These are phyloP conservation scores for Ramalina peruviana DNA, from an alignment of 495 filamentous ascomycete genomes.

Conservation along the genomic window DNA sequence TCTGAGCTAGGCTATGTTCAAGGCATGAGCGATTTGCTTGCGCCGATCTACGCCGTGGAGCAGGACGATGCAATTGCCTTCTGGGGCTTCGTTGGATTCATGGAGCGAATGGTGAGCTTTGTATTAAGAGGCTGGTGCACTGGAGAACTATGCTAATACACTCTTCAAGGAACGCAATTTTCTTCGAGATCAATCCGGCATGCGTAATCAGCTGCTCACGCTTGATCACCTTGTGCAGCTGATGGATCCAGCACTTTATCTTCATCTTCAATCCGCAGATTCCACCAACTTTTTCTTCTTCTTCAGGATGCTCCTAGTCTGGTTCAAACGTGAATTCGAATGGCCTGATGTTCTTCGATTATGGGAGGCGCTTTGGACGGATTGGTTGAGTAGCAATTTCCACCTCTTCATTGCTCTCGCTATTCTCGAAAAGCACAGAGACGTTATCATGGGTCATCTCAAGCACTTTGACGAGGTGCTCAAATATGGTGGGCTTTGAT, in stretches of 20 bases:
- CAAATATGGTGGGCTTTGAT: conserved; percentile 66
- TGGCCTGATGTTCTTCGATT: conserved; percentile 76
- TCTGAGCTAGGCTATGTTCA: conserved; percentile 88
- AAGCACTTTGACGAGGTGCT: conserved; percentile 93
- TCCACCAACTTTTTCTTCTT: conserved; percentile 99
- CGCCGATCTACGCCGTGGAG: conserved; percentile 90
- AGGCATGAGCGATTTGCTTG: conserved; percentile 94
- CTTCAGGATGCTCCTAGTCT: conserved; percentile 95
- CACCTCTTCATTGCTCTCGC: conserved; percentile 90
- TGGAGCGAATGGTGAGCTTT: conserved; percentile 67
- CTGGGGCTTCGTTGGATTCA: conserved; percentile 92
- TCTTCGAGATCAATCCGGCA: conserved; percentile 86
- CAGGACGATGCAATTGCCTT: conserved; percentile 96
- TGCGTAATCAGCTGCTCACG: conserved; percentile 79
- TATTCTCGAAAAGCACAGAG: conserved; percentile 87
- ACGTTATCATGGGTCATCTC: conserved; percentile 88
- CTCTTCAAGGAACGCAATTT: conserved; percentile 70
- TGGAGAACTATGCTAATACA: not conserved
- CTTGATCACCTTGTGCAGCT: conserved; percentile 89
- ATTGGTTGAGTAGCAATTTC: conserved; percentile 74
- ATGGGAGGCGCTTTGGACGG: conserved; percentile 93
- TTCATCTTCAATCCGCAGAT: conserved; percentile 78
- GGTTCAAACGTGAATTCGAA: conserved; percentile 94
- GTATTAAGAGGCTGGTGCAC: not conserved
- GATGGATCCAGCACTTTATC: conserved; percentile 88